Evolutionary conservation across 768 basidiomycete genomes (phyloP), one percentile per base, ranked within the genome.

Genomic region (Cystoderma amianthinum): DNA sequence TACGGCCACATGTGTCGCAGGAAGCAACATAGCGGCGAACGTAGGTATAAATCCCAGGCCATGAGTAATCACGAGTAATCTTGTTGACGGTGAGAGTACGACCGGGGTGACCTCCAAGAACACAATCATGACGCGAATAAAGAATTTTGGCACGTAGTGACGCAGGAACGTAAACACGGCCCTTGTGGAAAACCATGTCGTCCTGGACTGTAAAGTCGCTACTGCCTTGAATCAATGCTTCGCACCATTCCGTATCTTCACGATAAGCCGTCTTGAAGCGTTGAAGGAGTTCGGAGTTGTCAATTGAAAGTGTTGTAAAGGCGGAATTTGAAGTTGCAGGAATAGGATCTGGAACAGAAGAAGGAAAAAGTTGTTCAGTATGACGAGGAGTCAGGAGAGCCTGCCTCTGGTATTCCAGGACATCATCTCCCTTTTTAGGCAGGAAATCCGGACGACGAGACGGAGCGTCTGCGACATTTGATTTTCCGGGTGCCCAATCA

Each of bases 71-170:
- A 3, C 59, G 52, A 0, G 30, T 33, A 3, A 74, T 45, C 2
- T 61, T 42, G 3, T 57, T 47, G 6, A 53, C 40, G 0, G 71
- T 74, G 12, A 52, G 52, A 2, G 43, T 47, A 10, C 48, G 54
- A 2, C 73, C 71, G 5, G 58, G 65, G 39, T 75, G 73, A 10
- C 73, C 71, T 20, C 59, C 57, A 17, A 60, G 37, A 2, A 56
- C 48, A 16, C 48, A 41, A 42, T 76, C 65, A 47, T 74, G 72
- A 15, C 49, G 50, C 35, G 49, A 42, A 48, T 42, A 10, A 20
- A 44, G 13, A 23, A 46, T 41, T 13, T 48, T 32, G 36, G 38
- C 2, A 13, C 30, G 44, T 17, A 50, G 25, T 5, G 46, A 34
- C 12, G 17, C 17, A 21, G 44, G 46, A 25, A 53, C 49, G 21